Evolutionary conservation across 2,329 filamentous ascomycete genomes (phyloP).

Genomic region (Colletotrichum siamense): DNA sequence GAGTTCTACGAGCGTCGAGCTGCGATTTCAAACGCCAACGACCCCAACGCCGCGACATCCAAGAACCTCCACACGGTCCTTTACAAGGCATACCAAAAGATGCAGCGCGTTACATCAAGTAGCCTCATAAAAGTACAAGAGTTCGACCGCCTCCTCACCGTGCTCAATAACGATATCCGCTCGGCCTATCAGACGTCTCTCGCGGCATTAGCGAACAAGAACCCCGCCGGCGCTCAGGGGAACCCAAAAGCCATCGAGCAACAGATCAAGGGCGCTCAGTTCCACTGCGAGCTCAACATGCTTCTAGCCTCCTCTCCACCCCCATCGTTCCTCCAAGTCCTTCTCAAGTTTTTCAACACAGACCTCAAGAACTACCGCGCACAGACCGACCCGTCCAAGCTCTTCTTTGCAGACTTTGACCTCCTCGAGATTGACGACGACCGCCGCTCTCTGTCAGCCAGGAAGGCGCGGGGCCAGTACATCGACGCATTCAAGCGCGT

Average conservation of each 20-base stretch:
- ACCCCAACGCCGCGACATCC: conserved; percentile 26
- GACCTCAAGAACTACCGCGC: conserved; percentile 64
- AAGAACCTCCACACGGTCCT: conserved; percentile 56
- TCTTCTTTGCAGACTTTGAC: conserved; percentile 76
- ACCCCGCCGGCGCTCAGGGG: conserved; percentile 45
- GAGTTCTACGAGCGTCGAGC: conserved; percentile 52
- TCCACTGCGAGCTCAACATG: conserved; percentile 57
- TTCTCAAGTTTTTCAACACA: conserved; percentile 69
- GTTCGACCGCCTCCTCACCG: conserved; percentile 66
- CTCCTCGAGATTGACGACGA: conserved; percentile 72
- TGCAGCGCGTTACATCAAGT: conserved; percentile 55
- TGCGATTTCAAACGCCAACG: conserved; percentile 43
- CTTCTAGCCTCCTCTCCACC: conserved; percentile 55
- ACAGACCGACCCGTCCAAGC: conserved; percentile 66
- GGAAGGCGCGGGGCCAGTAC: conserved; percentile 41
- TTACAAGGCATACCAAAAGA: conserved; percentile 60
- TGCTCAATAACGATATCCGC: conserved; percentile 55
- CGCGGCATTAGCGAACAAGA: conserved; percentile 50
- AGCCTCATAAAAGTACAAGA: conserved; percentile 64
- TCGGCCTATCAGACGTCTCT: conserved; percentile 53
- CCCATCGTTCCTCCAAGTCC: conserved; percentile 55
- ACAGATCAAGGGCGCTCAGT: conserved; percentile 50
- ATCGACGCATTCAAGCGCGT: conserved; percentile 65
- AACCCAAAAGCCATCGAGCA: conserved; percentile 46
- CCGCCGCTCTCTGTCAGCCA: conserved; percentile 47